These are phyloP conservation scores for Senna tora DNA, from an alignment of 306 rosid genomes.

Conservation along the genomic window DNA sequence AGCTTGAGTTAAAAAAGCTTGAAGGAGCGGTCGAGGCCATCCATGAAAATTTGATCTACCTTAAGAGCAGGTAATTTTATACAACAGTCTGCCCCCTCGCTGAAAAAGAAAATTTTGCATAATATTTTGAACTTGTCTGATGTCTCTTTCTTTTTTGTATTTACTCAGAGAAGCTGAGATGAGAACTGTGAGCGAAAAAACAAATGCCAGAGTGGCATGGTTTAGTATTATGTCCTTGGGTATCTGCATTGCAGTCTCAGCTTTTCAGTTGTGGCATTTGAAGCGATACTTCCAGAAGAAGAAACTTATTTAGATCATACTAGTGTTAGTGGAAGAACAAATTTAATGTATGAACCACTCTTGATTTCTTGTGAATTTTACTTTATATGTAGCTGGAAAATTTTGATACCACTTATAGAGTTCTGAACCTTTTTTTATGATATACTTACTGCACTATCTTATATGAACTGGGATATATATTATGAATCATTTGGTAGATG, in stretches of 20 bases:
- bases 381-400: slow-evolving; percentile 30
- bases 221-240: slow-evolving; percentile 75
- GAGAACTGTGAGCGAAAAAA: slow-evolving; percentile 82
- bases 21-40: slow-evolving; percentile 92
- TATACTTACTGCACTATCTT: slow-evolving; percentile 6
- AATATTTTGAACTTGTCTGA: slow-evolving; percentile 1
- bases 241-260: slow-evolving; percentile 74
- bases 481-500: background rate
- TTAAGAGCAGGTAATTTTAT: slow-evolving; percentile 67
- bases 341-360: slow-evolving; percentile 4
- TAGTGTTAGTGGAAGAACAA: slow-evolving; percentile 26
- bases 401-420: slow-evolving; percentile 39
- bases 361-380: slow-evolving; percentile 9
- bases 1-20: slow-evolving; percentile 88
- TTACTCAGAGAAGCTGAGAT: slow-evolving; percentile 75
- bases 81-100: background rate
- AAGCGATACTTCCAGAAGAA: slow-evolving; percentile 90
- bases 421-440: slow-evolving; percentile 31
- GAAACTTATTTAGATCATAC: slow-evolving; percentile 70
- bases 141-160: background rate
- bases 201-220: slow-evolving; percentile 84
- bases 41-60: slow-evolving; percentile 80
- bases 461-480: slow-evolving; percentile 10
- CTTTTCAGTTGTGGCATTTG: slow-evolving; percentile 78
- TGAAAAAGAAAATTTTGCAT: background rate